Evolutionary conservation across 75 land plant genomes (phyloP).

Genomic region (Cunninghamia lanceolata): DNA sequence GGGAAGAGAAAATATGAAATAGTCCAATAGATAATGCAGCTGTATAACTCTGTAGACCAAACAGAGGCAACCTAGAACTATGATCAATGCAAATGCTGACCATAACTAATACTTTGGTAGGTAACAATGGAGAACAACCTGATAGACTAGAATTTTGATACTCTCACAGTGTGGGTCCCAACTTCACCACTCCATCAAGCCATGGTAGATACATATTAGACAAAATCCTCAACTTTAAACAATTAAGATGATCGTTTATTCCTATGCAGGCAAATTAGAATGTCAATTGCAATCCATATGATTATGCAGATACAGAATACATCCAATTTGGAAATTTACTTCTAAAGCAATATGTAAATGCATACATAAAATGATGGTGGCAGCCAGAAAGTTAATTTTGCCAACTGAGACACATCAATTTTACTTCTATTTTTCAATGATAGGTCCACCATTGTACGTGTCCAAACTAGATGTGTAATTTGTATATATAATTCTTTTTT

Average conservation of each 20-base stretch:
- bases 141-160: neutral
- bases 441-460: neutral
- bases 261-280: neutral
- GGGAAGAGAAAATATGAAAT: neutral
- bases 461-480: neutral
- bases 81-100: neutral
- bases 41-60: neutral
- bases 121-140: neutral
- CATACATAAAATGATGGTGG: neutral
- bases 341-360: neutral
- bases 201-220: neutral
- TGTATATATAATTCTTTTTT: neutral
- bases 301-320: neutral
- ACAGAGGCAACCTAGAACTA: neutral
- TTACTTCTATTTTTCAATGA: neutral
- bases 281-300: neutral
- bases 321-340: neutral
- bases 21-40: neutral
- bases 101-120: neutral
- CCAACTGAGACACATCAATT: neutral
- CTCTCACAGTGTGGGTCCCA: neutral
- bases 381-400: neutral
- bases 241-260: neutral
- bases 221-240: neutral
- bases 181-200: neutral